Base-by-base conservation (phyloP, 2,329 filamentous ascomycete species). In the Ceratocystis alfenasii region DNA sequence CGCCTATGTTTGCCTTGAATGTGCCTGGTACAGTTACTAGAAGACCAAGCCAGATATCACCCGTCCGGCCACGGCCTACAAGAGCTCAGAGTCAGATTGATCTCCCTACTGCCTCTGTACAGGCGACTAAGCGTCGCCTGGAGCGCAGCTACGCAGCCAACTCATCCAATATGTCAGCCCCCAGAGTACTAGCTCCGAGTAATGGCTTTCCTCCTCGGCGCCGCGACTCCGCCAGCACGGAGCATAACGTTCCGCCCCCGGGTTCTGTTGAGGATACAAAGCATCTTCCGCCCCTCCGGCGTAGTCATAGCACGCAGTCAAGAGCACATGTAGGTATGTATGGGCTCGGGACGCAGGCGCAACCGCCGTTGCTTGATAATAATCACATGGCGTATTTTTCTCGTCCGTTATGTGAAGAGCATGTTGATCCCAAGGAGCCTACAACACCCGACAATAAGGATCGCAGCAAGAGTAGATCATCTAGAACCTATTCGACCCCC, bases 31-130 rank as follows among this genome's bases (percentile, higher is more conserved):
- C 10, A 46, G 46, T 44, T 6, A 33, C 48, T 17, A 46, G 33
- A 36, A 28, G 62, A n/a, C 30, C 41, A 15, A 46, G 45, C 22
- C 59, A 61, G 10, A 50, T 61, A n/a, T 65, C 57, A 4, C 41
- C 66, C 12, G 22, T 50, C 33, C 45, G 65, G 65, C 50, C 63
- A 61, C 55, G 63, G 30, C 28, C 63, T 33, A 33, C 12, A 46
- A 65, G 57, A 65, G 57, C 57, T 5, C 66, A 65, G 20, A 67
- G 66, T 20, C 61, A 64, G 46, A 62, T 66, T 8, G 60, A 66
- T 55, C 41, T 66, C 4, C 60, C 65, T n/a, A 66, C 65, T 25
- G 53, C 62, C 8, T 60, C 65, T 25, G 65, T 66, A 4, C 48
- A 66, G 55, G 65, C 62, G 5, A 66, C 65, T 6, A 64, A 61